phyloP scores from a whole-genome alignment of 2,329 filamentous ascomycete genomes.

The Diaporthe helianthi region DNA sequence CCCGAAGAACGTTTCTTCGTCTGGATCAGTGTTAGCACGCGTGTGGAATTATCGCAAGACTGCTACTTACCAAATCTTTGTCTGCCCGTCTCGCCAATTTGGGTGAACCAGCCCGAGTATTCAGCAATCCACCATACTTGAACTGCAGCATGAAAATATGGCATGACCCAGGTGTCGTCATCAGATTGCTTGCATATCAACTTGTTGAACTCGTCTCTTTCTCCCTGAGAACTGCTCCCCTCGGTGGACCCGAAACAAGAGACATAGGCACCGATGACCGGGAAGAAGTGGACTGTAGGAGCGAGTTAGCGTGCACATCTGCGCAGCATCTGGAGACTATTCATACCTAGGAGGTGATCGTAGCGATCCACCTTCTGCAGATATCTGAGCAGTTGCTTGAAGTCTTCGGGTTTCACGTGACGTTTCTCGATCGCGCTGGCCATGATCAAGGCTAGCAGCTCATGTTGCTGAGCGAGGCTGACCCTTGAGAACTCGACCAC shows the following conservation, averaged over 20 bases:
- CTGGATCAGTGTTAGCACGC: constrained; percentile 44
- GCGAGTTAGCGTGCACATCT: background rate
- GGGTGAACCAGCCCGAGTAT: constrained; percentile 88
- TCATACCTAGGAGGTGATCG: constrained; percentile 65
- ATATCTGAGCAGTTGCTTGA: constrained; percentile 72
- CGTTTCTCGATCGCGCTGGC: constrained; percentile 79
- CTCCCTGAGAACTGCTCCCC: constrained; percentile 68
- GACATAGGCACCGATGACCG: constrained; percentile 78
- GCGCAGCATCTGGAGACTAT: background rate
- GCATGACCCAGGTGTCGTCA: constrained; percentile 73
- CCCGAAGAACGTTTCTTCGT: constrained; percentile 74
- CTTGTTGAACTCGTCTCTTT: constrained; percentile 74
- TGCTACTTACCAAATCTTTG: constrained; percentile 46
- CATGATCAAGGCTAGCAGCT: constrained; percentile 82
- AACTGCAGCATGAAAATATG: constrained; percentile 80
- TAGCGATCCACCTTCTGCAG: constrained; percentile 78
- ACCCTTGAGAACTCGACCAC: constrained; percentile 80
- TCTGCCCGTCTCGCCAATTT: constrained; percentile 66
- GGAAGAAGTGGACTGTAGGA: constrained; percentile 77
- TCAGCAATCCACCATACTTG: constrained; percentile 89
- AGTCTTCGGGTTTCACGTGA: constrained; percentile 74
- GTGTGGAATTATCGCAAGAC: background rate
- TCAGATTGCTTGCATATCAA: constrained; percentile 72
- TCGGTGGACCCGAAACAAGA: constrained; percentile 81
- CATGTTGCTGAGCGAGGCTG: constrained; percentile 88